Evolutionary conservation across 352 stramenopile genomes (phyloP).

Genomic region (Globisporangium yorkense): DNA sequence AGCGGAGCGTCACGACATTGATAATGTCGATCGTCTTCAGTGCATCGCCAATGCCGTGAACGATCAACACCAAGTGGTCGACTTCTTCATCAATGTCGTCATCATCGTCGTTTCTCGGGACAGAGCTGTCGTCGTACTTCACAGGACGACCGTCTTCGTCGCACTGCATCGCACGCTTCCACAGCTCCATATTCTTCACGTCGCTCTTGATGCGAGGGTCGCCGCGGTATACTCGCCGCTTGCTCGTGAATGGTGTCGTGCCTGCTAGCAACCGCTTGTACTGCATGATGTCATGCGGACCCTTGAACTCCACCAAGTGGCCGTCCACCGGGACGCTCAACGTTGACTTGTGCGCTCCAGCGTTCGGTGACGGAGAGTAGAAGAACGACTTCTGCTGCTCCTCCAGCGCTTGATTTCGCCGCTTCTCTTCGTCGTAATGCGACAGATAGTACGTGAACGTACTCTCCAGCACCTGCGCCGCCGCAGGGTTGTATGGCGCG

Average conservation of each 20-base stretch:
- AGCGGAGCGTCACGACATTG: conserved; percentile 76
- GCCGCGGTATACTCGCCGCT: conserved; percentile 68
- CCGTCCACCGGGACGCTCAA: conserved; percentile 71
- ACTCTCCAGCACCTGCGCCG: conserved; percentile 41
- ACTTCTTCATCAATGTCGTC: conserved; percentile 69
- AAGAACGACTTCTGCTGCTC: conserved; percentile 43
- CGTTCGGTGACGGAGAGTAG: conserved; percentile 21
- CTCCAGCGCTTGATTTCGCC: conserved; percentile 42
- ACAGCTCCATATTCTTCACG: conserved; percentile 39
- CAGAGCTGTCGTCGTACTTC: conserved; percentile 1
- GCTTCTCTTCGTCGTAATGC: conserved; percentile 56
- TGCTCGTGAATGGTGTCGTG: conserved; percentile 78
- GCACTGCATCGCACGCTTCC: conserved; percentile 50
- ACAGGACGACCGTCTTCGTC: conserved; percentile 10
- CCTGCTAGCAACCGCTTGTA: conserved; percentile 71
- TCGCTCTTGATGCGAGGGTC: conserved; percentile 68
- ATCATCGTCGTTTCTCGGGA: conserved; percentile 43
- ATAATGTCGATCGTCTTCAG: conserved; percentile 84
- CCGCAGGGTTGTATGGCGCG: conserved; percentile 61
- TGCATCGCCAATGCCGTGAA: conserved; percentile 88
- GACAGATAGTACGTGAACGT: conserved; percentile 76
- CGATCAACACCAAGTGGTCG: conserved; percentile 85
- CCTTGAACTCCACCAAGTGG: conserved; percentile 81
- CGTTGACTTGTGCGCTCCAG: conserved; percentile 33
- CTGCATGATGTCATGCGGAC: conserved; percentile 71